These are phyloP conservation scores for Aureobasidium zeae DNA, from an alignment of 2,329 filamentous ascomycete genomes.

Conservation along the genomic window DNA sequence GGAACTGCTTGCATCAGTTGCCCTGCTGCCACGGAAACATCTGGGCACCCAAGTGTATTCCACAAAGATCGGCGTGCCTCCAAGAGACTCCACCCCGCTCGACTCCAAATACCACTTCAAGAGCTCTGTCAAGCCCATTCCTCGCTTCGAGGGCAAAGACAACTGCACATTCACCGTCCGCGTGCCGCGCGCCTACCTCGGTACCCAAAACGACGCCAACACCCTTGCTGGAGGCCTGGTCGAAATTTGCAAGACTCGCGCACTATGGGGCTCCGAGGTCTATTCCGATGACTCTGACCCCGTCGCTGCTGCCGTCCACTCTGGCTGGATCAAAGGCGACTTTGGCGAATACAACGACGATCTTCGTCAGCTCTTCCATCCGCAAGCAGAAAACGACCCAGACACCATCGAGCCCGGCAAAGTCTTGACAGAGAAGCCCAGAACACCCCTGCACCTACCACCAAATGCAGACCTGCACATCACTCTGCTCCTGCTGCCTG, in stretches of 20 bases:
- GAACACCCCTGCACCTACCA: conserved; percentile 55
- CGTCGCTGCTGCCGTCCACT: conserved; percentile 84
- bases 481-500: conserved; percentile 72
- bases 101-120: conserved; percentile 50
- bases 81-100: conserved; percentile 27
- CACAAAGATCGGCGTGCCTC: conserved; percentile 48
- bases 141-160: conserved; percentile 65
- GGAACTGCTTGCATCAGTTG: conserved; percentile 61
- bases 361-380: conserved; percentile 27
- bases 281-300: conserved; percentile 96
- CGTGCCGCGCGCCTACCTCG: conserved; percentile 70
- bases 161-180: conserved; percentile 89
- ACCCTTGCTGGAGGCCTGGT: conserved; percentile 43
- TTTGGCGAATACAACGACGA: conserved; percentile 53
- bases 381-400: conserved; percentile 1
- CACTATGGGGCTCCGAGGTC: conserved; percentile 86
- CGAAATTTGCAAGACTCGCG: conserved; percentile 70
- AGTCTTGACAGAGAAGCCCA: conserved; percentile 22
- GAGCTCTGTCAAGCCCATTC: conserved; percentile 60
- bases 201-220: conserved; percentile 22
- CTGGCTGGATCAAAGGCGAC: conserved; percentile 82
- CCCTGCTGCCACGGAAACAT: conserved; percentile 63
- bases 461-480: conserved; percentile 73
- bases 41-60: conserved; percentile 79
- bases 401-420: not conserved